Percentiles rank a stretch among this genome's conserved stretches.
Conservation (phyloP, 2,329 filamentous ascomycete species). For the Hypoxylon sp. region DNA sequence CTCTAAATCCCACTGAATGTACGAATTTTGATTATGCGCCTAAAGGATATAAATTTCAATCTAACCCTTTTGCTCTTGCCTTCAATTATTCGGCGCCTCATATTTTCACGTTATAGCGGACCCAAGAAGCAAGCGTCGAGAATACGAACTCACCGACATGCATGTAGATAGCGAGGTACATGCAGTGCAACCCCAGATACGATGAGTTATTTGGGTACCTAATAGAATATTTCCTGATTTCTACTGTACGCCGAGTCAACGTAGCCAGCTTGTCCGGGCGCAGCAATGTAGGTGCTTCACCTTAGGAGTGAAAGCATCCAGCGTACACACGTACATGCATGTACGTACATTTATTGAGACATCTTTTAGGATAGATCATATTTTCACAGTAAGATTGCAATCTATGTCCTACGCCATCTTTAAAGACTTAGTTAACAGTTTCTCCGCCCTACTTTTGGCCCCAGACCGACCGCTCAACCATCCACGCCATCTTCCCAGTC, state of each 20-base stretch:
- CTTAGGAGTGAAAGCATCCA: too few species aligned
- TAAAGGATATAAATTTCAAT: too few species aligned
- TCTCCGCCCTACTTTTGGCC: slow-evolving; percentile 12
- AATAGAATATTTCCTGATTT: not conserved
- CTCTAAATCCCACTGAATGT: too few species aligned
- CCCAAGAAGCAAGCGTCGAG: too few species aligned
- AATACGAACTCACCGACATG: not conserved
- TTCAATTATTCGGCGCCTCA: too few species aligned
- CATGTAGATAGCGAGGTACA: not conserved
- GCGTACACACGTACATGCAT: too few species aligned
- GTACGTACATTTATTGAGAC: too few species aligned
- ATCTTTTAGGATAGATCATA: not conserved
- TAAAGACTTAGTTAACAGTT: not conserved
- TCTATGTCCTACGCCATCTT: not conserved
- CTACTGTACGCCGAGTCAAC: not conserved
- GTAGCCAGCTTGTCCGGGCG: too few species aligned
- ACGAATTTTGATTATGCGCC: too few species aligned
- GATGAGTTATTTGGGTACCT: not conserved
- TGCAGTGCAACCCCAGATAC: not conserved
- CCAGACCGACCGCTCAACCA: slow-evolving; percentile 50
- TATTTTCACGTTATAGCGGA: too few species aligned
- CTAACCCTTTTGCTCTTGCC: too few species aligned
- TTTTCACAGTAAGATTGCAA: not conserved
- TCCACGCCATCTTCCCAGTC: slow-evolving; percentile 48
- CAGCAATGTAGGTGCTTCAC: too few species aligned